These are phyloP conservation scores for Cryphonectria nitschkei DNA, from an alignment of 2,329 filamentous ascomycete species.

Conservation along the genomic window DNA sequence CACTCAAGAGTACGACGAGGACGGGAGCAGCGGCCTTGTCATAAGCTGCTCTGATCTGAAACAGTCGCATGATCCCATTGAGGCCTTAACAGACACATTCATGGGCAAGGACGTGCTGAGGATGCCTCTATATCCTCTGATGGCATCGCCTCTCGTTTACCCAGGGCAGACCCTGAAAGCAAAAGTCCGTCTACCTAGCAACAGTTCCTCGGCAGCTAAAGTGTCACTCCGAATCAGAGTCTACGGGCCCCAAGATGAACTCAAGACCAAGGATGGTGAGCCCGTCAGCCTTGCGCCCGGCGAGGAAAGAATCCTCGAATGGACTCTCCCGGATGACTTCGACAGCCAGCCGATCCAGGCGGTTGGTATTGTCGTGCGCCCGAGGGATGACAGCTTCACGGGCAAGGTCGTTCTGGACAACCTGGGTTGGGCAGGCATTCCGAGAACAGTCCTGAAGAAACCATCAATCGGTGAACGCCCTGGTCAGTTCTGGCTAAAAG, in stretches of 20 bases:
- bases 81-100: constrained; percentile 36
- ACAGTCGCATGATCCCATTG: constrained; percentile 16
- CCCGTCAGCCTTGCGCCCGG: constrained; percentile 18
- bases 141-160: constrained; percentile 36
- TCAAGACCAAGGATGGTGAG: constrained; percentile 19
- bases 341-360: constrained; percentile 35
- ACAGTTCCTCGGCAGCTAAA: background rate
- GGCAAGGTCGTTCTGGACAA: constrained; percentile 32
- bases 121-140: constrained; percentile 33
- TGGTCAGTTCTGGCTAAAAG: constrained; percentile 34
- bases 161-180: constrained; percentile 35
- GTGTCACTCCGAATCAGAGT: constrained; percentile 28
- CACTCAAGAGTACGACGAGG: constrained; percentile 14
- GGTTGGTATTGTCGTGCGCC: constrained; percentile 32
- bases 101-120: constrained; percentile 31
- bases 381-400: constrained; percentile 3
- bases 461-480: constrained; percentile 18
- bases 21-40: constrained; percentile 20
- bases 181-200: constrained; percentile 18
- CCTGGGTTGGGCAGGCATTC: constrained; percentile 32
- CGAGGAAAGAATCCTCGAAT: constrained; percentile 24
- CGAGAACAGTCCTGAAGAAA: constrained; percentile 20
- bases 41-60: constrained; percentile 13
- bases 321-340: constrained; percentile 33
- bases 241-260: constrained; percentile 27